phyloP scores from a whole-genome alignment of 202 grass and related monocot genomes.

The Zoysia matrella region DNA sequence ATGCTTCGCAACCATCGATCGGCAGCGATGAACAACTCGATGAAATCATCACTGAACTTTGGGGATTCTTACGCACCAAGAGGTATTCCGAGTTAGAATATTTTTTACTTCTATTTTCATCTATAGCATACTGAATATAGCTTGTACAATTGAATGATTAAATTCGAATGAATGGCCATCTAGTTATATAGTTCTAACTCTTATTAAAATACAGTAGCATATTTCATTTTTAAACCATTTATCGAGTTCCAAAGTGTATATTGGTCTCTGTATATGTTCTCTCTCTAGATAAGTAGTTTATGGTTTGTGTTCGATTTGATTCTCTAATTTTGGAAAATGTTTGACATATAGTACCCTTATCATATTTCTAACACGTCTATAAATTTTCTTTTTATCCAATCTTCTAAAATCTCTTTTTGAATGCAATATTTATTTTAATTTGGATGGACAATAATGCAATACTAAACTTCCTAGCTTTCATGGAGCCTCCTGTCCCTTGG shows the following conservation, averaged over 20 bases:
- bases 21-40: conserved; percentile 19
- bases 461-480: not conserved
- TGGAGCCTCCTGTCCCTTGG: not conserved
- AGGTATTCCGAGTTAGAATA: conserved; percentile 20
- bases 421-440: not conserved
- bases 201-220: too few species aligned
- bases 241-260: not conserved
- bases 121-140: conserved; percentile 1
- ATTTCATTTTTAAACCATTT: not conserved
- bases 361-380: not conserved
- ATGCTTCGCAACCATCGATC: not conserved
- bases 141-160: too few species aligned
- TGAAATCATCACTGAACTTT: conserved; percentile 26
- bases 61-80: conserved; percentile 8
- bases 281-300: conserved; percentile 6
- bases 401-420: conserved; percentile 8
- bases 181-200: too few species aligned
- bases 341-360: not conserved
- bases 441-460: not conserved
- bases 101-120: not conserved
- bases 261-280: not conserved
- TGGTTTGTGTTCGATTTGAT: not conserved
- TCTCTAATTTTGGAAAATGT: conserved; percentile 1
- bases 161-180: too few species aligned
- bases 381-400: not conserved